phyloP scores from a whole-genome alignment of 176 grass and related monocot species.

The Lolium perenne region DNA sequence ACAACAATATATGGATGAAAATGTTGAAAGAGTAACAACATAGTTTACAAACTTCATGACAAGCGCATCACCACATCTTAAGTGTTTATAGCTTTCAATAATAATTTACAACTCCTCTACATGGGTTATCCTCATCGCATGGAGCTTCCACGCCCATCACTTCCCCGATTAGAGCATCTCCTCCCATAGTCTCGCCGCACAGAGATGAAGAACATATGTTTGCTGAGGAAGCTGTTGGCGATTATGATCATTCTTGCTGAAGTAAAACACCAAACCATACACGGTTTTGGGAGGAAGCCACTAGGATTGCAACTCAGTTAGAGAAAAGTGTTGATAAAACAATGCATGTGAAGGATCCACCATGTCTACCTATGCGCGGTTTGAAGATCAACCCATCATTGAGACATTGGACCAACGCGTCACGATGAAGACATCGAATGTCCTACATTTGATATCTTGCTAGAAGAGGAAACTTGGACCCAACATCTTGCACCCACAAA shows the following conservation, averaged over 20 bases:
- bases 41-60: neutral
- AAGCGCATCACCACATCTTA: neutral
- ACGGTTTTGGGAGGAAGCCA: neutral
- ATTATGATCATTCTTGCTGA: neutral
- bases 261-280: neutral
- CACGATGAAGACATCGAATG: neutral
- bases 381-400: too few species aligned
- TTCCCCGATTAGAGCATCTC: neutral
- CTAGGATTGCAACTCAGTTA: neutral
- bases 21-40: neutral
- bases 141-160: neutral
- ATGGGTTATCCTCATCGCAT: neutral
- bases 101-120: neutral
- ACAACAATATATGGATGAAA: too few species aligned
- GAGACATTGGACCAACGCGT: neutral
- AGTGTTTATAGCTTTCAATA: neutral
- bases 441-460: neutral
- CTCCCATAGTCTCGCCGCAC: neutral
- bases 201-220: neutral
- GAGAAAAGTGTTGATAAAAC: neutral
- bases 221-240: neutral
- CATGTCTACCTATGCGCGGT: neutral
- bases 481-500: neutral
- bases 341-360: neutral
- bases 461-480: neutral